Percentiles rank a stretch among this genome's conserved stretches.
phyloP scores from a whole-genome alignment of 2,329 filamentous ascomycete genomes.

The Chaetomium sp. region DNA sequence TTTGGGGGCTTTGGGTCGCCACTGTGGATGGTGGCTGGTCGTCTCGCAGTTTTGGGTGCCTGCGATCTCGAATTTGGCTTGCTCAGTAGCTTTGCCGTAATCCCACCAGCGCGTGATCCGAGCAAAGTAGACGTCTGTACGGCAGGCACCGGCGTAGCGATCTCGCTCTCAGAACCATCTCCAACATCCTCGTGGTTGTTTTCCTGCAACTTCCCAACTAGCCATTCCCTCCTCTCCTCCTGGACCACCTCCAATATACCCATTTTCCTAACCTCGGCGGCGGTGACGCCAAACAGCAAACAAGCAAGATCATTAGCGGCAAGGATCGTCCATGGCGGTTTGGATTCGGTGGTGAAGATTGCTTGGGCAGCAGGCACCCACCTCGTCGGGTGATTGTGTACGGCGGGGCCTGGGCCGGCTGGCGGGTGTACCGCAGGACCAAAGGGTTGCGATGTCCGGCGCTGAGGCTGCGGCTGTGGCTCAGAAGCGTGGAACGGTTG shows the following conservation, averaged over 20 bases:
- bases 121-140: conserved; percentile 58
- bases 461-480: conserved; percentile 40
- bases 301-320: conserved; percentile 96
- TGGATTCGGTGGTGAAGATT: conserved; percentile 93
- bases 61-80: conserved; percentile 69
- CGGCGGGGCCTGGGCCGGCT: conserved; percentile 55
- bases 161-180: conserved; percentile 43
- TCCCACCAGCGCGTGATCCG: conserved; percentile 70
- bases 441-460: conserved; percentile 43
- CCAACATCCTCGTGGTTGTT: conserved; percentile 55
- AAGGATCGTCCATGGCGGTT: conserved; percentile 91
- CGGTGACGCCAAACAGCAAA: conserved; percentile 98
- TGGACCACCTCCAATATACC: conserved; percentile 95
- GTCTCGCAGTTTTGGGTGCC: conserved; percentile 57
- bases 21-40: conserved; percentile 66
- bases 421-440: conserved; percentile 48
- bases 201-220: conserved; percentile 79
- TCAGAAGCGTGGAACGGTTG: conserved; percentile 72
- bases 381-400: conserved; percentile 87
- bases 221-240: conserved; percentile 83
- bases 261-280: conserved; percentile 89
- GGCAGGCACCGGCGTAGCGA: conserved; percentile 43
- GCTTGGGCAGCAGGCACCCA: conserved; percentile 92
- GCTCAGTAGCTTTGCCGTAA: conserved; percentile 84
- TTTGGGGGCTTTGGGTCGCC: conserved; percentile 59